Evolutionary conservation across 225 moss, liverwort and hornwort species (phyloP), one percentile per base, ranked within the genome.

Genomic region (Bryum argenteum): DNA sequence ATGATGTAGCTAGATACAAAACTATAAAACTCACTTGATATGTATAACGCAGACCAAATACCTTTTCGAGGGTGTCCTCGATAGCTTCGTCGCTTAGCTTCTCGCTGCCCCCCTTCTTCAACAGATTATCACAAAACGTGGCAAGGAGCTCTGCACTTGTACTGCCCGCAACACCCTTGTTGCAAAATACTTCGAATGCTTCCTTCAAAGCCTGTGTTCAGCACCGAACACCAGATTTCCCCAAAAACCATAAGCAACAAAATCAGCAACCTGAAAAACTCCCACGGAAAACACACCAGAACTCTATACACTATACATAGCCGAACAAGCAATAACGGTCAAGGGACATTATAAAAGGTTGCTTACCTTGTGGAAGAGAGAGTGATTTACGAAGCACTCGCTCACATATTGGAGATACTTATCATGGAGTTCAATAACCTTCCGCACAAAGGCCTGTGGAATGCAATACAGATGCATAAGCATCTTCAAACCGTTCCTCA

Each of bases 161-260:
- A 74, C 91, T 94, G 68, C 93, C 93, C 23, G 89, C 93, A 23
- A 94, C 93, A 48, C 89, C 91, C 66, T 94, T 94, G 52, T 94
- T 94, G 67, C 93, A 94, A 66, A 94, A 94, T 20, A 94, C 91
- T 71, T 91, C 93, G 64, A 91, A 91, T 22, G 97, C 97, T 75
- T 97, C 97, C 66, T 97, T 97, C 54, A 97, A 83, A 52, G 97
- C 97, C 94, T 95, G 91, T 77, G 85, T 38, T 22, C 56, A 72
- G 37, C 37, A 80, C 59, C 71, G 54, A 41, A 45, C 21, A 23
- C 50, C 56, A 20, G 56, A 56, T 67, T 43, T 17, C 38, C 65
- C 52, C 15, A 54, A 51, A 58, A 22, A 24, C 19, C 55, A 64
- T 48, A 17, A 53, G 55, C 69, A 44, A 26, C 22, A 15, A 21